These are phyloP conservation scores for Dichomitus squalens DNA, from an alignment of 1,284 basidiomycete species.

Conservation along the genomic window DNA sequence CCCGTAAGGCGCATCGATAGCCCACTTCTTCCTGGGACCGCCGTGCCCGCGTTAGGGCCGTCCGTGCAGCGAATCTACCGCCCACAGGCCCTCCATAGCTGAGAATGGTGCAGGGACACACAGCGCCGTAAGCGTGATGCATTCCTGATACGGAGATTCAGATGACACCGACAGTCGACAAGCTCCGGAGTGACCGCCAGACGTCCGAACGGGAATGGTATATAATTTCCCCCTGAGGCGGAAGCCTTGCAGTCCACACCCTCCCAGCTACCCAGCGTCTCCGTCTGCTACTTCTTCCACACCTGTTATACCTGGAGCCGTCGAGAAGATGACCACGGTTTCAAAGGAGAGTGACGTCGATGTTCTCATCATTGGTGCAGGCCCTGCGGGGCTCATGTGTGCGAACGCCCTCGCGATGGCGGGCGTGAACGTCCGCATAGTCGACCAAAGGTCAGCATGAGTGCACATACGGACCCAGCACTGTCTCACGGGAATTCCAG, in stretches of 20 bases:
- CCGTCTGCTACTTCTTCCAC: neutral
- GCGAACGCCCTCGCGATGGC: conserved; percentile 62
- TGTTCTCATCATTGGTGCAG: conserved; percentile 58
- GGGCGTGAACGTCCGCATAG: conserved; percentile 61
- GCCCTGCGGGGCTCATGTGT: conserved; percentile 64
- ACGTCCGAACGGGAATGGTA: conserved; percentile 8
- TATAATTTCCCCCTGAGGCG: conserved; percentile 6
- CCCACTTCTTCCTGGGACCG: neutral
- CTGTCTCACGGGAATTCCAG: neutral
- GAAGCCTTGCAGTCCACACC: neutral
- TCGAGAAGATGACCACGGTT: neutral
- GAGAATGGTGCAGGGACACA: neutral
- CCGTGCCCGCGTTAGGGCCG: neutral
- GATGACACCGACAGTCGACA: conserved; percentile 20
- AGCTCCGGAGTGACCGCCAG: conserved; percentile 18
- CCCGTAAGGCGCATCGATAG: neutral
- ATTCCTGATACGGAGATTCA: conserved; percentile 20
- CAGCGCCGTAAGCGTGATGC: conserved; percentile 4
- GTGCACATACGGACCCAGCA: no score
- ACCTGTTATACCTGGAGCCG: neutral
- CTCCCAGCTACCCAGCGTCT: neutral
- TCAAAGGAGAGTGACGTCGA: conserved; percentile 40
- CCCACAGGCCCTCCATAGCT: neutral
- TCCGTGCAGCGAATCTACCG: neutral
- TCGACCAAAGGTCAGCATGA: conserved; percentile 60